A percentile compares a stretch with the other conserved stretches of the same genome.
Conservation (phyloP, 2,329 filamentous ascomycete genomes). For the Camptophora hylomeconis region DNA sequence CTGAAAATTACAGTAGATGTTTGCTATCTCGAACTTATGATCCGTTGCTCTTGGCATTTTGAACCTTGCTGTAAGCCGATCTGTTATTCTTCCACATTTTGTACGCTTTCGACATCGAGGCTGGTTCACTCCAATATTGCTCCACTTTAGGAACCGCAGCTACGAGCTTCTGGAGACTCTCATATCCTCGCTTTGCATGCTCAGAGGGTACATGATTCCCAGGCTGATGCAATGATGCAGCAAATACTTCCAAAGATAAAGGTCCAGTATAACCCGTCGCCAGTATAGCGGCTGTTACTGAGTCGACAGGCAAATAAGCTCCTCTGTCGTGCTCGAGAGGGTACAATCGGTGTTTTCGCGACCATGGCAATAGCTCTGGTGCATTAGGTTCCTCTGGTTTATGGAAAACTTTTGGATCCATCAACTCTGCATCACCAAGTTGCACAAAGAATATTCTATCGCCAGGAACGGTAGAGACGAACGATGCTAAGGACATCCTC, state of each 20-base stretch:
- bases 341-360: conserved; percentile 20
- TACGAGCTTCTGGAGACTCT: conserved; percentile 13
- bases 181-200: conserved; percentile 20
- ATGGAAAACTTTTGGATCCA: conserved; percentile 17
- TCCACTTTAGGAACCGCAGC: conserved; percentile 11
- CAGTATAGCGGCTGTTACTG: conserved; percentile 21
- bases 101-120: no score
- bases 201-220: conserved; percentile 12
- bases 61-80: no score
- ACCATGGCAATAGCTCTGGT: conserved; percentile 21
- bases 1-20: no score
- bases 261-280: conserved; percentile 22
- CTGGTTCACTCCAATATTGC: conserved; percentile 21
- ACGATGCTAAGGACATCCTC: conserved; percentile 16
- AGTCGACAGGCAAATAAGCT: conserved; percentile 22
- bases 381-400: conserved; percentile 15
- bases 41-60: no score
- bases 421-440: conserved; percentile 20
- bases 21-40: no score
- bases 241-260: conserved; percentile 24
- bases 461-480: conserved; percentile 19
- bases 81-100: no score
- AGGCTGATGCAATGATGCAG: conserved; percentile 17
- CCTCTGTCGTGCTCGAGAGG: conserved; percentile 18
- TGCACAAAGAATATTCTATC: conserved; percentile 24